These are phyloP conservation scores for Brassica carinata DNA, from an alignment of 345 rosid genomes.

Conservation along the genomic window DNA sequence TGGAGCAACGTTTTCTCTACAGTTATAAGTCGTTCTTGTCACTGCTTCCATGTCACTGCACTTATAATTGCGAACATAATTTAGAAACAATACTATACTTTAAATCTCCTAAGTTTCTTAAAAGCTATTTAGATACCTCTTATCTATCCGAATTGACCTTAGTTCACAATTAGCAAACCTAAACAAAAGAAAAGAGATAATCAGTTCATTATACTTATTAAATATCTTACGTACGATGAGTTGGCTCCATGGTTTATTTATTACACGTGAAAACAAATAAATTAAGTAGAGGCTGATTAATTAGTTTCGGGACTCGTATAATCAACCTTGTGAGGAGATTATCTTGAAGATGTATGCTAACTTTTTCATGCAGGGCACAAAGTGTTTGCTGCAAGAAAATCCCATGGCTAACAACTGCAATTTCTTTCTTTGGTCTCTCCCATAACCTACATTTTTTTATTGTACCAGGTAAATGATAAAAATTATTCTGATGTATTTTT, in stretches of 20 bases:
- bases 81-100: not conserved
- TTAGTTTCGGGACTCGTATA: not conserved
- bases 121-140: slow-evolving; percentile 11
- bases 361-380: slow-evolving; percentile 46
- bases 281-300: not conserved
- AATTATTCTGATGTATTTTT: not conserved
- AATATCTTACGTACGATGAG: not conserved
- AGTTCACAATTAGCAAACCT: slow-evolving; percentile 42
- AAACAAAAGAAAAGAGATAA: not conserved
- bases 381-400: slow-evolving; percentile 66
- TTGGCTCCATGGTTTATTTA: not conserved
- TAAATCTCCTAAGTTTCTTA: not conserved
- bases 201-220: not conserved
- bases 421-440: slow-evolving; percentile 77
- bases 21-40: slow-evolving; percentile 3
- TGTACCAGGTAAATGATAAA: not conserved
- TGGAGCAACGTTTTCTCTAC: slow-evolving; percentile 24
- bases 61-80: not conserved
- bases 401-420: slow-evolving; percentile 77
- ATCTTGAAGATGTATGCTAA: slow-evolving; percentile 24
- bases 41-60: slow-evolving; percentile 35
- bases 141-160: slow-evolving; percentile 23
- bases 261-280: not conserved
- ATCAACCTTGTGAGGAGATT: slow-evolving; percentile 18
- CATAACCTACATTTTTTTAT: slow-evolving; percentile 52